Evolutionary conservation across 1,284 basidiomycete species (phyloP).

Genomic region (Coniferiporia weirii): DNA sequence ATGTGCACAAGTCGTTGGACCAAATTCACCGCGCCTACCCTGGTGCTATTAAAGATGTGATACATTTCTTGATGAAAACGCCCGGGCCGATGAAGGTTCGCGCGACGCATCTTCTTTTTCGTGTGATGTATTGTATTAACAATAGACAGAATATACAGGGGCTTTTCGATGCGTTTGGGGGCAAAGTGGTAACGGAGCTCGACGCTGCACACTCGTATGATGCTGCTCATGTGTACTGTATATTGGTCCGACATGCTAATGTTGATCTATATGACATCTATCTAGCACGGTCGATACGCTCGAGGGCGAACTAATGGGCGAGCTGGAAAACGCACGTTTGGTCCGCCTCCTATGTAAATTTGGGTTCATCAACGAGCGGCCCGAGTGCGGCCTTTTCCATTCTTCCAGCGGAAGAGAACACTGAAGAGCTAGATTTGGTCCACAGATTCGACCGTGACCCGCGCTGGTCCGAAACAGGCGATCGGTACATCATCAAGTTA

Average conservation of each 20-base stretch:
- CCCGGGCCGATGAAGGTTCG: constrained; percentile 57
- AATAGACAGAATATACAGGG: constrained; percentile 53
- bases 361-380: constrained; percentile 97
- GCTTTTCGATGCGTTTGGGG: constrained; percentile 75
- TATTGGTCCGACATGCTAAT: not conserved
- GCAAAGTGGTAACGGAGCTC: constrained; percentile 73
- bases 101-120: constrained; percentile 13
- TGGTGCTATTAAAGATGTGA: constrained; percentile 76
- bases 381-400: constrained; percentile 64
- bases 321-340: constrained; percentile 96
- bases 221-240: not conserved
- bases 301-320: constrained; percentile 80
- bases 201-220: constrained; percentile 76
- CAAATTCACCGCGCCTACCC: constrained; percentile 73
- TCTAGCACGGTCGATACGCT: constrained; percentile 74
- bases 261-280: not conserved
- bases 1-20: constrained; percentile 76
- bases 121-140: constrained; percentile 38
- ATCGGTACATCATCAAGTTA: constrained; percentile 95
- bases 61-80: constrained; percentile 75
- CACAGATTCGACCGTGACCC: constrained; percentile 88
- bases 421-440: not conserved
- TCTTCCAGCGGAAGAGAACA: not conserved
- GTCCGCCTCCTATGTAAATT: constrained; percentile 91
- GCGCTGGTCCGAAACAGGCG: constrained; percentile 97